phyloP scores from a whole-genome alignment of 2,329 filamentous ascomycete genomes.

The Arthrinium phaeospermum region DNA sequence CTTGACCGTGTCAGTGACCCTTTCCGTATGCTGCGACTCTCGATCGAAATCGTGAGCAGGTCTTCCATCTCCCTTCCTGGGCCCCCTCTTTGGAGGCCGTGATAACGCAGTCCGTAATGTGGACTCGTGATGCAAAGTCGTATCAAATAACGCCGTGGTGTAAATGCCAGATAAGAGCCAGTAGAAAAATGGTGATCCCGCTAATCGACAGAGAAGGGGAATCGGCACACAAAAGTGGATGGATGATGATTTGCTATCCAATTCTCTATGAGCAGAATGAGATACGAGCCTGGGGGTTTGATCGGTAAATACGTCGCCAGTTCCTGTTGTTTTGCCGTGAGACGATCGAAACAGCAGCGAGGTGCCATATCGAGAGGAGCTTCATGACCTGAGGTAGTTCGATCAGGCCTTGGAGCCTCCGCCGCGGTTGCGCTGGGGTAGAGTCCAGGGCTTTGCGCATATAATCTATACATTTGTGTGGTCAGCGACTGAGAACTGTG shows the following conservation, averaged over 20 bases:
- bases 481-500: slow-evolving; percentile 21
- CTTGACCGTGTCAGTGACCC: not conserved
- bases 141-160: slow-evolving; percentile 17
- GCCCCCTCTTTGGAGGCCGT: not conserved
- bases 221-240: not conserved
- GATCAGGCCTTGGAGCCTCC: slow-evolving; percentile 28
- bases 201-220: not conserved
- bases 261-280: slow-evolving; percentile 15
- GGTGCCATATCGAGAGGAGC: not conserved
- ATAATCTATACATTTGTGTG: slow-evolving; percentile 56
- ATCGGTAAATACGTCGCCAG: not conserved
- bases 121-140: not conserved
- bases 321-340: not conserved
- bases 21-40: not conserved
- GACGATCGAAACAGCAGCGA: not conserved
- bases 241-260: slow-evolving; percentile 11
- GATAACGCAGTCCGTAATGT: not conserved
- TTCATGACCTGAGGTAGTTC: not conserved
- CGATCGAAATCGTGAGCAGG: not conserved
- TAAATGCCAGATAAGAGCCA: slow-evolving; percentile 15
- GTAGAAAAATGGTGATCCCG: not conserved
- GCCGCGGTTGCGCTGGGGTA: slow-evolving; percentile 59
- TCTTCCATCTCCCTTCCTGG: not conserved
- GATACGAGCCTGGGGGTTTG: not conserved
- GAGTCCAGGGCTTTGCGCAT: slow-evolving; percentile 72